Conservation (phyloP, 305 asterid genomes). For the Fraxinus paxiana region DNA sequence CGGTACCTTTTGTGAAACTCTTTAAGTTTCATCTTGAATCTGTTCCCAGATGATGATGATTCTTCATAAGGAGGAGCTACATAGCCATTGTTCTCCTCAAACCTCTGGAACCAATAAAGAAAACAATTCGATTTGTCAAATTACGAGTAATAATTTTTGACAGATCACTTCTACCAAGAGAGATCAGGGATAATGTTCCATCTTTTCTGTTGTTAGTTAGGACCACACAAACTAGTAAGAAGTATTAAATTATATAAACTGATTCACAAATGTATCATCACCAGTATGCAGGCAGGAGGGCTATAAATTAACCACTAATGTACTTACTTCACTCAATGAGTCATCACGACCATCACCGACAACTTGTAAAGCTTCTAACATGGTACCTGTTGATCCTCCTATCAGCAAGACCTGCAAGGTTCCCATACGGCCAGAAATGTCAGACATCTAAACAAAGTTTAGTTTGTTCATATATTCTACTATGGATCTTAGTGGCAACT, state of each 20-base stretch:
- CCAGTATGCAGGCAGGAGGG: conserved; percentile 7
- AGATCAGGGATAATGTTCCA: conserved; percentile 1
- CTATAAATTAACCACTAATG: background rate
- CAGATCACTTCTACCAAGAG: conserved; percentile 17
- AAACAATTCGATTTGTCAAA: background rate
- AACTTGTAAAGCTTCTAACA: conserved; percentile 90
- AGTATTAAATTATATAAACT: conserved; percentile 13
- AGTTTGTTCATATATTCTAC: background rate
- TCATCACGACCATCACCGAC: conserved; percentile 74
- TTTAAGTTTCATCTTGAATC: conserved; percentile 86
- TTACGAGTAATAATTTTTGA: background rate
- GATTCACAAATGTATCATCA: conserved; percentile 9
- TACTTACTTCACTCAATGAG: conserved; percentile 70
- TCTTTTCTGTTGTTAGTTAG: conserved; percentile 9
- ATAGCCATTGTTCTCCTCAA: conserved; percentile 65
- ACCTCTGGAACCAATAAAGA: conserved; percentile 47
- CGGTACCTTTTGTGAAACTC: conserved; percentile 75
- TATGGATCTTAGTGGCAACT: background rate
- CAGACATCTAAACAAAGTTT: background rate
- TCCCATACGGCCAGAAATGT: conserved; percentile 17
- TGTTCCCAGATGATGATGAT: conserved; percentile 77
- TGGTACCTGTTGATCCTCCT: conserved; percentile 99
- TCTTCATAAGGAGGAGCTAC: conserved; percentile 76
- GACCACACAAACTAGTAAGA: background rate
- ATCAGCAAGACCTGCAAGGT: conserved; percentile 79